Percentiles rank a stretch among this genome's conserved stretches.
phyloP scores from a whole-genome alignment of 2,329 filamentous ascomycete genomes.

The Penicillium sp. region DNA sequence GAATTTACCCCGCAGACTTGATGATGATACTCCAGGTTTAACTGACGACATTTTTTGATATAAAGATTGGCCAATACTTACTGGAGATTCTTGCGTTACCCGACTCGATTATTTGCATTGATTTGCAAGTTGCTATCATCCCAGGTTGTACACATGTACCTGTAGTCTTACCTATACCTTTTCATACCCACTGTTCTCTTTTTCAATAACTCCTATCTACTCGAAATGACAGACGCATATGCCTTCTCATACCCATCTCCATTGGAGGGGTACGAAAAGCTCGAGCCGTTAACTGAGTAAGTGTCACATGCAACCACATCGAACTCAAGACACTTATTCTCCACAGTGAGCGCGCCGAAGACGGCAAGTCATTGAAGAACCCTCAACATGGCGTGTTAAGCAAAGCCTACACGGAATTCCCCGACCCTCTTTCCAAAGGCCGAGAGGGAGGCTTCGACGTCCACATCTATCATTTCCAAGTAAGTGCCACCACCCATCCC shows the following conservation, averaged over 20 bases:
- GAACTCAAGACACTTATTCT: neutral
- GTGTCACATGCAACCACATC: slow-evolving; percentile 10
- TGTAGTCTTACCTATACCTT: neutral
- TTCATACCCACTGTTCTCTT: neutral
- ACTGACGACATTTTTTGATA: neutral
- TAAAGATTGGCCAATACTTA: neutral
- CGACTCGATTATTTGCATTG: neutral
- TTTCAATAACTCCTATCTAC: neutral
- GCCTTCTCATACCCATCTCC: slow-evolving; percentile 56
- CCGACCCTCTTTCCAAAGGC: slow-evolving; percentile 64
- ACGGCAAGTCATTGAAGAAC: slow-evolving; percentile 77
- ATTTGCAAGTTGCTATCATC: slow-evolving; percentile 4
- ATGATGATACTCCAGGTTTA: neutral
- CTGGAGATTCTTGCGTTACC: neutral
- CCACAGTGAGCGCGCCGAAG: slow-evolving; percentile 57
- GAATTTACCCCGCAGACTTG: slow-evolving; percentile 4
- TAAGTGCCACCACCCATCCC: slow-evolving; percentile 8
- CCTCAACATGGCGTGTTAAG: slow-evolving; percentile 60
- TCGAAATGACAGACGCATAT: slow-evolving; percentile 50
- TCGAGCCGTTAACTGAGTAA: slow-evolving; percentile 47
- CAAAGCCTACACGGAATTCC: slow-evolving; percentile 67
- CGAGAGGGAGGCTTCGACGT: slow-evolving; percentile 74
- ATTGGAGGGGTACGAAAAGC: slow-evolving; percentile 50
- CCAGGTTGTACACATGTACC: neutral
- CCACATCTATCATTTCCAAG: slow-evolving; percentile 77